Percentiles rank a stretch among this genome's conserved stretches.
Evolutionary conservation across 441 rosid genomes (phyloP).

Genomic region (Erodium moschatum): DNA sequence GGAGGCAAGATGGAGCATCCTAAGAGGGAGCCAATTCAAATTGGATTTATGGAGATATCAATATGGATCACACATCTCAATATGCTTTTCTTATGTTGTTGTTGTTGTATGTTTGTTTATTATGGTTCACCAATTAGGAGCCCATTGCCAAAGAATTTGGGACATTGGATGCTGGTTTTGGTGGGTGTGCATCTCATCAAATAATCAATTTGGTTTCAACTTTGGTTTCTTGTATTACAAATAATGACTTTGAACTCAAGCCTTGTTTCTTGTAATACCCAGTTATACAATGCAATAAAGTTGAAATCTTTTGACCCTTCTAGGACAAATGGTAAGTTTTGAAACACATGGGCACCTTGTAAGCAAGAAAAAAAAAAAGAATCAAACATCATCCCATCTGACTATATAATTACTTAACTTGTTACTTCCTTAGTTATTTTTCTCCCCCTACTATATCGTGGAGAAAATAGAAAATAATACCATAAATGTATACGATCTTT

Average conservation of each 20-base stretch:
- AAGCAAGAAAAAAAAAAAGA: too few species aligned
- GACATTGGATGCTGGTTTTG: slow-evolving; percentile 7
- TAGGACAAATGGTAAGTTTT: too few species aligned
- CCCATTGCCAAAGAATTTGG: neutral
- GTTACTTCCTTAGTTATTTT: too few species aligned
- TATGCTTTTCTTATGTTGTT: neutral
- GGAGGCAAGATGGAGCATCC: neutral
- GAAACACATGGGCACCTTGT: too few species aligned
- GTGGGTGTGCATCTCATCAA: neutral
- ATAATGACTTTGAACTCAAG: neutral
- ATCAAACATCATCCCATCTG: too few species aligned
- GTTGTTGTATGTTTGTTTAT: neutral
- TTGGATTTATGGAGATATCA: neutral
- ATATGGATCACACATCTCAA: slow-evolving; percentile 1
- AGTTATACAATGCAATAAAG: too few species aligned
- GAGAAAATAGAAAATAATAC: too few species aligned
- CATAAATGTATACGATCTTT: too few species aligned
- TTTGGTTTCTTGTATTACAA: neutral
- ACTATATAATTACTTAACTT: too few species aligned
- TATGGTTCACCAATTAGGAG: neutral
- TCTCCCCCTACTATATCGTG: too few species aligned
- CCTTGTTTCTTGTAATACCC: too few species aligned
- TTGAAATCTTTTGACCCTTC: too few species aligned
- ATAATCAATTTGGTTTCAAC: neutral
- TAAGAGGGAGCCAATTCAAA: neutral